Evolutionary conservation across 1,139 yeast genomes (phyloP).

Genomic region (Yamadazyma atmosphaerica): DNA sequence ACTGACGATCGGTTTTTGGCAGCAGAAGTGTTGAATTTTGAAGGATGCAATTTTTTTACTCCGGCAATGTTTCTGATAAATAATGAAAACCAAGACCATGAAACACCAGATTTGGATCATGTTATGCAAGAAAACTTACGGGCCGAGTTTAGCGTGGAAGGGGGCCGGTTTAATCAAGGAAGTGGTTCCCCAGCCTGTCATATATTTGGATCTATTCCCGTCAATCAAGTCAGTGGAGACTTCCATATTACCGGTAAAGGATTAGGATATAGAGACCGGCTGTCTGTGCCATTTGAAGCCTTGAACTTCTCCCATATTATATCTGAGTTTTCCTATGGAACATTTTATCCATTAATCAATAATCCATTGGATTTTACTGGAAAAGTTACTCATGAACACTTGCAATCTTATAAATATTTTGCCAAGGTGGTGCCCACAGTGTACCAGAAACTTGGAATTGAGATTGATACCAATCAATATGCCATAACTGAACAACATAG

Average conservation of each 20-base stretch:
- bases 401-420: conserved; percentile 60
- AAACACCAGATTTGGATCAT: conserved; percentile 67
- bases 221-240: conserved; percentile 83
- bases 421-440: conserved; percentile 83
- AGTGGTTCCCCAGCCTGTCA: conserved; percentile 80
- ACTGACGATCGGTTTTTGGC: conserved; percentile 81
- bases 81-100: conserved; percentile 46
- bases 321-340: conserved; percentile 88
- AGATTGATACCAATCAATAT: conserved; percentile 82
- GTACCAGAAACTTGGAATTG: conserved; percentile 69
- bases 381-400: conserved; percentile 46
- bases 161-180: conserved; percentile 43
- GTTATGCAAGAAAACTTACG: conserved; percentile 63
- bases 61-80: conserved; percentile 49
- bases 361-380: conserved; percentile 85
- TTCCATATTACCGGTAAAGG: conserved; percentile 83
- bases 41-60: conserved; percentile 56
- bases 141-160: conserved; percentile 56
- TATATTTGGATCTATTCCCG: conserved; percentile 82
- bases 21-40: conserved; percentile 66
- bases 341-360: conserved; percentile 78
- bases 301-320: conserved; percentile 83
- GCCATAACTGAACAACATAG: conserved; percentile 63
- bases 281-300: conserved; percentile 45
- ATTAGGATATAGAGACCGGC: conserved; percentile 53